Percentiles rank a stretch among this genome's conserved stretches.
Evolutionary conservation across 148 eudicot genomes (phyloP).

Genomic region (Vaccinium darrowii): DNA sequence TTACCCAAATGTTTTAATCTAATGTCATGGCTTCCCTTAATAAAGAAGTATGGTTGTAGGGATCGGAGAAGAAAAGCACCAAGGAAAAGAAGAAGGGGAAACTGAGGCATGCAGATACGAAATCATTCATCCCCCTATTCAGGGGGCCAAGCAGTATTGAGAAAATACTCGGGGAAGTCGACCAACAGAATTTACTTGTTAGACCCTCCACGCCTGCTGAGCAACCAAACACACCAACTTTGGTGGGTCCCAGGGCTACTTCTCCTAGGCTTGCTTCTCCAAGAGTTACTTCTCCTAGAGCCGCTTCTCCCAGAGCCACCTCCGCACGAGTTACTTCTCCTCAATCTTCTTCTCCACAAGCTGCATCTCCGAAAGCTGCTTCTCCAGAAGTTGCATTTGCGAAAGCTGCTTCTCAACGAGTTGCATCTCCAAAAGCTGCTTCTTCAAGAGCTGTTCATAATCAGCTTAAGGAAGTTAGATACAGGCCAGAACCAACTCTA

Average conservation of each 20-base stretch:
- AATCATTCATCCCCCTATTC: constrained; percentile 75
- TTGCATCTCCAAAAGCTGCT: constrained; percentile 31
- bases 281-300: constrained; percentile 12
- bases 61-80: constrained; percentile 55
- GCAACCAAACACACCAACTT: constrained; percentile 42
- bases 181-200: constrained; percentile 40
- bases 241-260: constrained; percentile 37
- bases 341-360: constrained; percentile 34
- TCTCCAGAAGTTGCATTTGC: constrained; percentile 28
- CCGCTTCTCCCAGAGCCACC: neutral
- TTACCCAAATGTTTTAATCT: neutral
- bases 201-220: constrained; percentile 50
- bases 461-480: constrained; percentile 23
- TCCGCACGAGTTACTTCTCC: constrained; percentile 12
- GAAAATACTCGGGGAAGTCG: constrained; percentile 83
- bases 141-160: constrained; percentile 94
- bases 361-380: constrained; percentile 28
- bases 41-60: constrained; percentile 36
- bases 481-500: constrained; percentile 65
- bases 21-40: constrained; percentile 4
- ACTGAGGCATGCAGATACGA: constrained; percentile 59
- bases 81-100: constrained; percentile 77
- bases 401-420: constrained; percentile 35
- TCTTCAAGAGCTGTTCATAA: constrained; percentile 25
- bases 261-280: constrained; percentile 21